Evolutionary conservation across 805 yeast species (phyloP).

Genomic region (Candida qinlingensis): DNA sequence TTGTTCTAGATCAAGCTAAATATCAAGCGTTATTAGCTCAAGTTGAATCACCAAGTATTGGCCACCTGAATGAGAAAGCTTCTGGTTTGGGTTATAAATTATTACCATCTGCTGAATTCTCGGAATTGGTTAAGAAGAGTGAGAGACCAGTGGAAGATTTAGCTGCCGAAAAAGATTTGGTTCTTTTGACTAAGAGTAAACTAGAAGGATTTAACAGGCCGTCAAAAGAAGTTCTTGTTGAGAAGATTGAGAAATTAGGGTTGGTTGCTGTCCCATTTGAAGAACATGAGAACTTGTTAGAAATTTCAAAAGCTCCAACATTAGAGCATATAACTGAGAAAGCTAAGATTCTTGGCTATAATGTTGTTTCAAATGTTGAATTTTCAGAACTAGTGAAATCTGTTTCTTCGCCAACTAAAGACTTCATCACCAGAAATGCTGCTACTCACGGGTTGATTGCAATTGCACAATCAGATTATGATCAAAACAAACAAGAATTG

Average conservation of each 20-base stretch:
- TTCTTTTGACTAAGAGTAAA: conserved; percentile 22
- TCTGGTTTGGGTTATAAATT: conserved; percentile 4
- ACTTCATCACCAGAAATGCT: conserved; percentile 5
- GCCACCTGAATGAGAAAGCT: conserved; percentile 20
- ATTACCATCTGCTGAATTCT: conserved; percentile 11
- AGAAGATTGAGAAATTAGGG: conserved; percentile 6
- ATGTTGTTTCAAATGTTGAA: conserved; percentile 16
- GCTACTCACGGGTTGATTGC: conserved; percentile 4
- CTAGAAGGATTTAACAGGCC: conserved; percentile 14
- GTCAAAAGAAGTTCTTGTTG: conserved; percentile 3
- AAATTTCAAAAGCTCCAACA: conserved; percentile 8
- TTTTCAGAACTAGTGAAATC: conserved; percentile 1
- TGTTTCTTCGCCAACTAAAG: conserved; percentile 8
- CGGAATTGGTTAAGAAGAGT: background rate
- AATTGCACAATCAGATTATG: conserved; percentile 10
- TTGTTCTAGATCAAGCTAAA: conserved; percentile 3
- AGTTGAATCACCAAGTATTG: conserved; percentile 7
- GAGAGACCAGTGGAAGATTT: conserved; percentile 12
- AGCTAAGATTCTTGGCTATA: conserved; percentile 15
- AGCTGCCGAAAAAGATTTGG: conserved; percentile 21
- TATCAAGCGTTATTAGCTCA: conserved; percentile 7
- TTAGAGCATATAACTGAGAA: conserved; percentile 7
- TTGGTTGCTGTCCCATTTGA: conserved; percentile 10
- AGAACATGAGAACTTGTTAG: conserved; percentile 7
- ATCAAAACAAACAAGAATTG: conserved; percentile 7